Percentiles rank a stretch among this genome's conserved stretches.
Conservation (phyloP, 495 filamentous ascomycete species). For the Filosporella fistucella region DNA sequence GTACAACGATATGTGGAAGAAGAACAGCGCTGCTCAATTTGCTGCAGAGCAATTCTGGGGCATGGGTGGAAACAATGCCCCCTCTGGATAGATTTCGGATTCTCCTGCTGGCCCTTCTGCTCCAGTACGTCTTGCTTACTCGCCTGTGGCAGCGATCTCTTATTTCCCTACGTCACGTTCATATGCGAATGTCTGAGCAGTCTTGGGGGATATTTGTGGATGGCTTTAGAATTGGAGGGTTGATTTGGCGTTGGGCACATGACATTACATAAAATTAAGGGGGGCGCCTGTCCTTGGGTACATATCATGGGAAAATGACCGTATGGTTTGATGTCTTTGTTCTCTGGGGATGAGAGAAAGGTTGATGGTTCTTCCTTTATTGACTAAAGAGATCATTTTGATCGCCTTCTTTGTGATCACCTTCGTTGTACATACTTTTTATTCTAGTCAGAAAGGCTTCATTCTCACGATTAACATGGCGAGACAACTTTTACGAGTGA, state of each 20-base stretch:
- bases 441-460: too few relatives aligned
- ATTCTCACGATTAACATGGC: too few relatives aligned
- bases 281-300: constrained; percentile 7
- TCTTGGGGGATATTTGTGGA: not conserved
- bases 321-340: constrained; percentile 13
- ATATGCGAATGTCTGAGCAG: too few relatives aligned
- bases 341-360: not conserved
- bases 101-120: too few relatives aligned
- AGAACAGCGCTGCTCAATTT: constrained; percentile 56
- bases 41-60: constrained; percentile 73
- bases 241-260: constrained; percentile 1
- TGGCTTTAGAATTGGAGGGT: not conserved
- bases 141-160: too few relatives aligned
- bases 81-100: constrained; percentile 19
- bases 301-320: constrained; percentile 8
- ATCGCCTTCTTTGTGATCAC: not conserved
- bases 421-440: constrained; percentile 14
- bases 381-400: not conserved
- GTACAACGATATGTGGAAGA: constrained; percentile 77
- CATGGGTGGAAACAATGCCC: constrained; percentile 30
- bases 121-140: too few relatives aligned
- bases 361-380: not conserved
- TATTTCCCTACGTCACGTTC: too few relatives aligned
- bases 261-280: not conserved
- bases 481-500: too few relatives aligned